These are phyloP conservation scores for Arthroderma sp. DNA, from an alignment of 2,329 filamentous ascomycete species.

Conservation along the genomic window DNA sequence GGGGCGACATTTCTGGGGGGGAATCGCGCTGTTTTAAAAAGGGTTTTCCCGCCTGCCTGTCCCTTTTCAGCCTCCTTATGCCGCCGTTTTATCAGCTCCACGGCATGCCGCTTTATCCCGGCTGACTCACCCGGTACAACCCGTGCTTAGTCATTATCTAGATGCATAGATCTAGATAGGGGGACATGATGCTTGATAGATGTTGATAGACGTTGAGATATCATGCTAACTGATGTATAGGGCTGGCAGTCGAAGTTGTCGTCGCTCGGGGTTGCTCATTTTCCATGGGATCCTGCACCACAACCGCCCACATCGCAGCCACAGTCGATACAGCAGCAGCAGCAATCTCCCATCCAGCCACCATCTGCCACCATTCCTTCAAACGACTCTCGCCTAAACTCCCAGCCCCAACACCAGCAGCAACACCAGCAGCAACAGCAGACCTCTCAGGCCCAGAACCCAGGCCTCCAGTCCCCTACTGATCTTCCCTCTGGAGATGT, in stretches of 20 bases:
- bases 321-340: slow-evolving; percentile 20
- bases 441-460: slow-evolving; percentile 26
- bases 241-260: slow-evolving; percentile 91
- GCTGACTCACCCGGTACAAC: slow-evolving; percentile 9
- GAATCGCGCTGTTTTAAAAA: slow-evolving; percentile 26
- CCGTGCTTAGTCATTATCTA: background rate
- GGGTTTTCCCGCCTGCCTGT: slow-evolving; percentile 19
- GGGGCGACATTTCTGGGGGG: slow-evolving; percentile 23
- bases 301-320: slow-evolving; percentile 41
- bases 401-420: slow-evolving; percentile 20
- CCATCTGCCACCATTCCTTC: slow-evolving; percentile 32
- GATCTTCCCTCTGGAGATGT: slow-evolving; percentile 20
- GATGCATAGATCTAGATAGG: background rate
- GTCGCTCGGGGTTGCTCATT: slow-evolving; percentile 68
- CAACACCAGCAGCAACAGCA: slow-evolving; percentile 20
- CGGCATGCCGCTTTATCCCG: slow-evolving; percentile 13
- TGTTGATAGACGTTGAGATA: background rate
- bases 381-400: slow-evolving; percentile 28
- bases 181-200: background rate
- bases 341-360: slow-evolving; percentile 28
- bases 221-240: slow-evolving; percentile 36
- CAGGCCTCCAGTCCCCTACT: slow-evolving; percentile 24
- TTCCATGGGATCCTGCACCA: slow-evolving; percentile 89
- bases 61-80: slow-evolving; percentile 22
- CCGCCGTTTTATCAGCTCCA: slow-evolving; percentile 24